Base-by-base conservation (phyloP, 805 yeast species). In the Ogataea nakhonphanomensis region DNA sequence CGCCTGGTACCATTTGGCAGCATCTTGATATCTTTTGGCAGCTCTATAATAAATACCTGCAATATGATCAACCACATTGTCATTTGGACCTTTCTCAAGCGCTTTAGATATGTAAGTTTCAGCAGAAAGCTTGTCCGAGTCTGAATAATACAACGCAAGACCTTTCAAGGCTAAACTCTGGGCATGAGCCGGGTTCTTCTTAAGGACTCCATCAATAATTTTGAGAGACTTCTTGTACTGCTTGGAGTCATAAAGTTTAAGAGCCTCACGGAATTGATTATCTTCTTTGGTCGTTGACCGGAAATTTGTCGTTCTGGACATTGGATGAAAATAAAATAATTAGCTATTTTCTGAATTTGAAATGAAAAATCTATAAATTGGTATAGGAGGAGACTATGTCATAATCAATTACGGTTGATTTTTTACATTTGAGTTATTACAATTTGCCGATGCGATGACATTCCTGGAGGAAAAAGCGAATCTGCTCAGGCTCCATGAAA, bases 401-500 rank as follows among this genome's bases (percentile, higher is more conserved):
- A 17, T 17, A 17, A 17, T 17, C 20, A 17, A 17, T 17, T 17
- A 17, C 5, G 20, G 20, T 17, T 17, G 20, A 17, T 4, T 17
- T 17, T 17, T 17, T 17, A 17, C 30, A 23, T 15, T 34, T 17
- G 28, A 20, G 22, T n/a, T 7, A 10, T 23, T 37, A 41, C 26
- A 33, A 25, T 33, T 54, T 51, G 20, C 95, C 95, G 39, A 84
- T 62, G 55, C 90, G 76, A 61, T 88, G 95, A 53, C 93, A 84
- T 62, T 88, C 96, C 63, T 87, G 69, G 58, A 93, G 70, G 67
- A 93, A 93, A 65, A 79, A 86, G 45, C 78, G 80, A 46, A 93
- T 77, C 62, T 84, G 84, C 49, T 85, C 95, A 8, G 98, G 96
- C 49, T 87, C 84, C 95, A 93, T 89, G 66, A 86, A 88, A 15